phyloP scores from a whole-genome alignment of 192 early-diverging fungal genomes.

The Entophlyctis luteolus region DNA sequence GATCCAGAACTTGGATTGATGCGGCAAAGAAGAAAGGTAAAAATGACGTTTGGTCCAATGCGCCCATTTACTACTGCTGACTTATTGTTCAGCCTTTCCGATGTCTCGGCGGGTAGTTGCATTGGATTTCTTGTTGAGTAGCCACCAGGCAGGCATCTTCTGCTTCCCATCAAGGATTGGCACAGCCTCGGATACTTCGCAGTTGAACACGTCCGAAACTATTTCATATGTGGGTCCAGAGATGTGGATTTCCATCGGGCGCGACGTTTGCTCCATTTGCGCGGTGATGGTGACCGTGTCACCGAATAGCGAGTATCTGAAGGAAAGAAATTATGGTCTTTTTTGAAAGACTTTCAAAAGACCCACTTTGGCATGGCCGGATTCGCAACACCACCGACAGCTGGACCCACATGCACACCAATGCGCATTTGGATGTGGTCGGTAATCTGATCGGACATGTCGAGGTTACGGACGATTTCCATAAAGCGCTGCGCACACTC shows the following conservation, averaged over 20 bases:
- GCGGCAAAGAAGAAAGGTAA: too few species aligned
- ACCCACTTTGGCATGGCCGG: slow-evolving; percentile 43
- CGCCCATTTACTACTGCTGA: too few species aligned
- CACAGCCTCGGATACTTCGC: slow-evolving; percentile 23
- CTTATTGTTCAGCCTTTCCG: too few species aligned
- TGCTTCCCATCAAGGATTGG: slow-evolving; percentile 25
- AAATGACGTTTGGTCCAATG: too few species aligned
- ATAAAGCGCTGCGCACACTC: slow-evolving; percentile 44
- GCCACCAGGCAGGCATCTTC: slow-evolving; percentile 37
- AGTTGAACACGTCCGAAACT: slow-evolving; percentile 28
- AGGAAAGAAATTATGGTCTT: neutral
- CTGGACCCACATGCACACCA: slow-evolving; percentile 45
- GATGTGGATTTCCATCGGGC: slow-evolving; percentile 43
- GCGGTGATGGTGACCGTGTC: slow-evolving; percentile 41
- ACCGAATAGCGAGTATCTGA: slow-evolving; percentile 39
- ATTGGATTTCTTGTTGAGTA: slow-evolving; percentile 27
- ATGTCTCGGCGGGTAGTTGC: neutral
- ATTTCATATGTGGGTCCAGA: slow-evolving; percentile 35
- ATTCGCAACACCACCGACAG: slow-evolving; percentile 46
- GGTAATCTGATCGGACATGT: slow-evolving; percentile 46
- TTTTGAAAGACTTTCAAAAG: slow-evolving; percentile 4
- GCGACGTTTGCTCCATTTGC: slow-evolving; percentile 43
- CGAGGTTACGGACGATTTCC: slow-evolving; percentile 34
- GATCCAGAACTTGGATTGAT: too few species aligned
- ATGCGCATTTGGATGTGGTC: slow-evolving; percentile 40